phyloP scores from a whole-genome alignment of 371 early-diverging fungal species.

The Lichtheimia hyalospora region DNA sequence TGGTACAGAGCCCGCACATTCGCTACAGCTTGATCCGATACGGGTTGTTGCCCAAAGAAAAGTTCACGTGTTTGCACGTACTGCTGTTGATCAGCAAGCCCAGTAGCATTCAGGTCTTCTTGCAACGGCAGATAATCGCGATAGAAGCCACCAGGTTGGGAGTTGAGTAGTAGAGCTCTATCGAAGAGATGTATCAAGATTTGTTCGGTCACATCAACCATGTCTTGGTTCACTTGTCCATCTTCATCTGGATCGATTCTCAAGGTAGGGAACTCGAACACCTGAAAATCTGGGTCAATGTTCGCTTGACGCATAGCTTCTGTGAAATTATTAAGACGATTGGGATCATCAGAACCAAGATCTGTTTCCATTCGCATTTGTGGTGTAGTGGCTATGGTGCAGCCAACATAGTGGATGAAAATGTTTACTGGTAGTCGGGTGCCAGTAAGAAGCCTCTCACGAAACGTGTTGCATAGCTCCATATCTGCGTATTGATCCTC shows the following conservation, averaged over 20 bases:
- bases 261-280: not conserved
- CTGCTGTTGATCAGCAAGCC: too few relatives aligned
- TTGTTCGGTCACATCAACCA: not conserved
- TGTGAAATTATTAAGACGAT: not conserved
- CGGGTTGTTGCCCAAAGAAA: too few relatives aligned
- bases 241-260: not conserved
- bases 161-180: not conserved
- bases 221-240: not conserved
- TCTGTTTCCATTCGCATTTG: not conserved
- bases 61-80: too few relatives aligned
- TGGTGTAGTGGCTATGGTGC: not conserved
- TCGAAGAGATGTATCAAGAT: constrained; percentile 1
- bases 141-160: constrained; percentile 2
- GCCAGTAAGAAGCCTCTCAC: too few relatives aligned
- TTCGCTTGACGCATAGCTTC: not conserved
- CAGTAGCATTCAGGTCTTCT: not conserved
- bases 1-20: too few relatives aligned
- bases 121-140: not conserved
- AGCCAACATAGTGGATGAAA: not conserved
- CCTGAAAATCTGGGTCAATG: not conserved
- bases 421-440: not conserved
- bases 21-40: too few relatives aligned
- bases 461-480: too few relatives aligned
- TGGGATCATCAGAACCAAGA: not conserved
- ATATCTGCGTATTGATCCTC: too few relatives aligned